Base-by-base conservation (phyloP, 2,329 filamentous ascomycete genomes). In the Ploettnerulaceae sp. region DNA sequence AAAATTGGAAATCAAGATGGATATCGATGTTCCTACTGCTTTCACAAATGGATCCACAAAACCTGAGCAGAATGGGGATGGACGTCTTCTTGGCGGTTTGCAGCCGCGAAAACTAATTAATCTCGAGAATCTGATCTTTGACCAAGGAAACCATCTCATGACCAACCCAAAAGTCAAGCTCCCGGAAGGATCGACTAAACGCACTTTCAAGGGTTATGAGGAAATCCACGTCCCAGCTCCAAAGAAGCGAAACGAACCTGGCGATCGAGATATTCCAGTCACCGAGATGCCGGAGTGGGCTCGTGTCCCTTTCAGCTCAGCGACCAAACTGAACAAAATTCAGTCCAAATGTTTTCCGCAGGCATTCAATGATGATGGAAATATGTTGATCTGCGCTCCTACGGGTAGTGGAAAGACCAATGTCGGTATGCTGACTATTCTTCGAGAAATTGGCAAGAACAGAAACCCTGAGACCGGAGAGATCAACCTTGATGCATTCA, bases 381-480 rank as follows among this genome's bases (percentile, higher is more conserved):
- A 98, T 64, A 89, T 98, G 87, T 83, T 98, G 46, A 85, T 98
- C 62, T 98, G 93, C 66, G 94, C 93, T 5, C 93, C 93, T 1
- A 98, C 93, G 39, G 93, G 93, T 57, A 95, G 89, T 65, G 93
- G 93, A 64, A 98, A 98, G 71, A 98, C 93, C 1, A 98, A 98
- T 62, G 93, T 98, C 41, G 91, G 91, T 32, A 97, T 98, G 91
- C 74, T 98, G 53, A 84, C 91, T 2, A 97, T 98, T 62, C 76
- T 98, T 29, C 87, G 91, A 53, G 94, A 98, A 66, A 89, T 98
- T 62, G 93, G 93, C 51, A 98, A 97, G 72, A 84, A 98, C 64
- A 81, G 91, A 48, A 84, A 98, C 61, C 80, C 86, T 0, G 74
- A 84, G 53, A 95, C 89, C 1, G 93, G 93, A n/a, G 86, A 94